Conservation (phyloP, 192 early-diverging fungal genomes). For the Podila epicladia region DNA sequence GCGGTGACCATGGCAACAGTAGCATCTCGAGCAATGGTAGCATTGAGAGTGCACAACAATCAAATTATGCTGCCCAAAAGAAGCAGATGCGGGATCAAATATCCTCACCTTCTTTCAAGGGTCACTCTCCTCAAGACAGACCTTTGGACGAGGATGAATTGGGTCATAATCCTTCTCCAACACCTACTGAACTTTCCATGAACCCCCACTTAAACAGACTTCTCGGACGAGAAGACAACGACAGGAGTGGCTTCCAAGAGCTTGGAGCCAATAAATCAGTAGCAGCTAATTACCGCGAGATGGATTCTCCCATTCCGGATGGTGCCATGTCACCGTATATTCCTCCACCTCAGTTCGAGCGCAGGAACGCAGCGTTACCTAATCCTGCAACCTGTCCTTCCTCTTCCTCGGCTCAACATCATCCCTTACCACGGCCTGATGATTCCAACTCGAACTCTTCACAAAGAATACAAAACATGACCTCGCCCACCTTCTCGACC, state of each 20-base stretch:
- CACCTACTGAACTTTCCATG: not conserved
- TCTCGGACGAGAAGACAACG: constrained; percentile 4
- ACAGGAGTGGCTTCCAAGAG: not conserved
- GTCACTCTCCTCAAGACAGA: not conserved
- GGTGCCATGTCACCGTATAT: not conserved
- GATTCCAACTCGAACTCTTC: not conserved
- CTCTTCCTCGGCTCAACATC: not conserved
- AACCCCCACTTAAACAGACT: not conserved
- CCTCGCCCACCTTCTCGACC: not conserved
- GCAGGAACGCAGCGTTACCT: not conserved
- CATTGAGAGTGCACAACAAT: not conserved
- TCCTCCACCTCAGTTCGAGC: not conserved
- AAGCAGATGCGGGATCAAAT: not conserved
- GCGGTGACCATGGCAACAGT: not conserved
- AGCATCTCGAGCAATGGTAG: constrained; percentile 1
- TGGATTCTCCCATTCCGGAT: not conserved
- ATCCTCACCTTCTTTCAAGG: not conserved
- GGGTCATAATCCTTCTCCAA: not conserved
- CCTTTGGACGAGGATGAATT: not conserved
- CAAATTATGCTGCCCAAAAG: not conserved
- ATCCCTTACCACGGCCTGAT: not conserved
- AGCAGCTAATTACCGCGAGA: not conserved
- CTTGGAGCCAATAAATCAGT: not conserved
- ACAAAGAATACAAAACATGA: not conserved
- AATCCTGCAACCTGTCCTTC: not conserved